Base-by-base conservation (phyloP, 2,329 filamentous ascomycete species). In the Monilinia aucupariae region DNA sequence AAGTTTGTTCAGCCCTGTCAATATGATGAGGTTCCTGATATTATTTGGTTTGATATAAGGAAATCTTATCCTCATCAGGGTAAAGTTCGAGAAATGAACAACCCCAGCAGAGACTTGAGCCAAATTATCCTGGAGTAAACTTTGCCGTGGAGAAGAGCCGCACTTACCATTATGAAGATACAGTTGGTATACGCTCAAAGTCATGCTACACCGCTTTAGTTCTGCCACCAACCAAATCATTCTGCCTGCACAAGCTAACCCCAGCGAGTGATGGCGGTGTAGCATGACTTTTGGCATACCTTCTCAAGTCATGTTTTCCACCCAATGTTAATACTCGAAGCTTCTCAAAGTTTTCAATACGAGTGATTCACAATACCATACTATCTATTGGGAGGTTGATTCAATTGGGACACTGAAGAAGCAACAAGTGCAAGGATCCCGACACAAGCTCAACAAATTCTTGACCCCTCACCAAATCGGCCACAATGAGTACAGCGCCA, bases 381-480 rank as follows among this genome's bases (percentile, higher is more conserved):
- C 27, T 30, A 3, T 30, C 3, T 30, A 30, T 47, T 25, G 27
- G 15, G 41, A 9, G 34, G n/a, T 48, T 47, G 27, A 37, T 20
- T 37, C 30, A 45, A 9, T 58, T 45, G n/a, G 6, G 34, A 25
- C n/a, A 47, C 17, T 10, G n/a, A n/a, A 60, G 37, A 25, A 32
- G n/a, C 10, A 60, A 41, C 20, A 30, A 60, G 48, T 22, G 32
- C 58, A 50, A 51, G 48, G 32, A 30, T 52, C 13, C 2, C 22
- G 37, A 51, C 53, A 59, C 27, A 51, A 43, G 30, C 64, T 60
- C 67, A 68, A 66, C 67, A 68, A 65, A 64, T 67, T 63, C 59
- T 49, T 22, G 30, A 47, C 4, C 20, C 48, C 59, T 43, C 55
- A 65, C 58, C 63, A 60, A 54, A 66, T 32, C 50, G 62, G 25